Evolutionary conservation across 2,329 filamentous ascomycete genomes (phyloP), one percentile per base, ranked within the genome.

Genomic region (Blastomyces emzantsi): DNA sequence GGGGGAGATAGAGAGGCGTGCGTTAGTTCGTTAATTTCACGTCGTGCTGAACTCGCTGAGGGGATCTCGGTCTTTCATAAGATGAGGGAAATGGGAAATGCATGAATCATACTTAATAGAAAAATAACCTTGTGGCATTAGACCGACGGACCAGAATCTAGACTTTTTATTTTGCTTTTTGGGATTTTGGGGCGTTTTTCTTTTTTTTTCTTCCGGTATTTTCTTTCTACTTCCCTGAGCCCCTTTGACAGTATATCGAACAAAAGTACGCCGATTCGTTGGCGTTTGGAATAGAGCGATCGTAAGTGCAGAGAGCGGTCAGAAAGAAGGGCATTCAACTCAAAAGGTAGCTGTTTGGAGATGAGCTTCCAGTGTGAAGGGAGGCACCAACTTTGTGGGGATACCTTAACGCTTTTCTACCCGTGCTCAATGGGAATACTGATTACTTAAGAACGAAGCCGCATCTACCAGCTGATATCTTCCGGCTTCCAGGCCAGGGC

Each of bases 401-500:
- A 25, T 49, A 11, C 22, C 11, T 57, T 41, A 28, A 0, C 47
- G 2, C 58, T 11, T 28, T 39, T 36, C 22, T 9, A 22, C 25
- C 17, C 41, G 1, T 19, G 54, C 28, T 15, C 9, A 25, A 15
- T 39, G 22, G 7, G 22, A 22, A 58, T 17, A 33, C 17, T 33
- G 13, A 19, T 45, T 33, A n/a, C 58, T 30, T 8, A n/a, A n/a
- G 22, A 25, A 25, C 28, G 51, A 25, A 49, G 28, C 19, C 49
- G 58, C 49, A 55, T 49, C 36, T 63, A 66, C 63, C 65, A 66
- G 47, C 33, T 52, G 2, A 7, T 28, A 55, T 5, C 5, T 47
- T 39, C 43, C 60, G 19, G 54, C 13, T 64, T 63, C 65, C 61
- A 63, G 15, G n/a, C 52, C 8, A 22, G 19, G 0, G 63, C 51